phyloP scores from a whole-genome alignment of 2,329 filamentous ascomycete genomes.

The Cladosporium cucumerinum region DNA sequence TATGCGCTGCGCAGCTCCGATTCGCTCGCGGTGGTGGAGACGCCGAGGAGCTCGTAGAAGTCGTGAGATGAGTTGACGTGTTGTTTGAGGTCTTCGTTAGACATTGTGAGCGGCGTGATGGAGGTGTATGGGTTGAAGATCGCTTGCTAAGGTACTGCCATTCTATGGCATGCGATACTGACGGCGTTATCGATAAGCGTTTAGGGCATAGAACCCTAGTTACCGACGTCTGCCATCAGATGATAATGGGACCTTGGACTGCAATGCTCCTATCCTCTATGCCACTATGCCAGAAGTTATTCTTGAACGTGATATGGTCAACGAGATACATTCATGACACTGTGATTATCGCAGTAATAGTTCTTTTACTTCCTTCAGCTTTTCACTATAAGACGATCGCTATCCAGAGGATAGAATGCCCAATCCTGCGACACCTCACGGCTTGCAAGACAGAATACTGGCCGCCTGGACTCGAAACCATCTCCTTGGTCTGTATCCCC shows the following conservation, averaged over 20 bases:
- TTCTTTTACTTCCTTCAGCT: too few species aligned
- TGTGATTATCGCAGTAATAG: too few species aligned
- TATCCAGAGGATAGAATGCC: too few species aligned
- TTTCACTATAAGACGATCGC: too few species aligned
- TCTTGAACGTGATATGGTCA: not conserved
- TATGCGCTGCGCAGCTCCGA: slow-evolving; percentile 80
- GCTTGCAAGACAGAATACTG: not conserved
- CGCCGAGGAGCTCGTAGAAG: slow-evolving; percentile 72
- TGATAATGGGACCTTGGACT: not conserved
- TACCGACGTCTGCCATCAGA: not conserved
- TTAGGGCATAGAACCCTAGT: not conserved
- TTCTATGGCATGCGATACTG: not conserved
- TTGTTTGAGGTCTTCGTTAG: slow-evolving; percentile 42
- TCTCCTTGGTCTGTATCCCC: not conserved
- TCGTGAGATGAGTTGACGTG: slow-evolving; percentile 50
- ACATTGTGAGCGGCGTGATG: slow-evolving; percentile 28
- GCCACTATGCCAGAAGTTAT: not conserved
- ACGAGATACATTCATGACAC: not conserved
- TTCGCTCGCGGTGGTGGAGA: slow-evolving; percentile 57
- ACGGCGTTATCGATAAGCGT: not conserved
- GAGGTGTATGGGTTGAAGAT: not conserved
- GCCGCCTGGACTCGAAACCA: not conserved
- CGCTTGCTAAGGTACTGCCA: not conserved
- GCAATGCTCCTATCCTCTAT: not conserved
- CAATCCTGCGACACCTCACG: not conserved